phyloP scores from a whole-genome alignment of 2,329 filamentous ascomycete species.

The Aschersonia sp. region DNA sequence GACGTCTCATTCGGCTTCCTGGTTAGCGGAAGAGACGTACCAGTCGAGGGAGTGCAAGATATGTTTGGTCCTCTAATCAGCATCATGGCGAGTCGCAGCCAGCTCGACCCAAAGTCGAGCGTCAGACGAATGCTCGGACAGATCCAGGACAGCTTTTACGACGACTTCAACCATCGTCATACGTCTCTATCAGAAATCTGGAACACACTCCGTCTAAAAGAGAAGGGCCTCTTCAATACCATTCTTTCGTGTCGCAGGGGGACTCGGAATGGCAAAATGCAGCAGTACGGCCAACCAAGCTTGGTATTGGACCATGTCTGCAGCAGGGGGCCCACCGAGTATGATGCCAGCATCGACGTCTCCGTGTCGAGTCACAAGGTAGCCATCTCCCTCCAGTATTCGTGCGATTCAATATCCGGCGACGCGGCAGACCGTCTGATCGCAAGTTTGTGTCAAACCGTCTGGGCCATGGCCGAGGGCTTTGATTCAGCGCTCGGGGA shows the following conservation, averaged over 20 bases:
- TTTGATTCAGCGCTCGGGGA: too few relatives aligned
- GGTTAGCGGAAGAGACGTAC: slow-evolving; percentile 34
- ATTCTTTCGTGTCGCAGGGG: background rate
- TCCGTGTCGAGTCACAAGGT: background rate
- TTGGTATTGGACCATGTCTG: background rate
- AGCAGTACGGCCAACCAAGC: too few relatives aligned
- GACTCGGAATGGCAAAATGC: background rate
- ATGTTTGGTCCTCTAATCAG: slow-evolving; percentile 39
- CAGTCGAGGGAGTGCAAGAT: slow-evolving; percentile 29
- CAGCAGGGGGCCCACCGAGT: background rate
- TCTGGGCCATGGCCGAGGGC: too few relatives aligned
- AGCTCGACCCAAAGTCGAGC: slow-evolving; percentile 18
- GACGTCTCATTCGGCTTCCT: slow-evolving; percentile 37
- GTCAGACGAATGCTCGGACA: background rate
- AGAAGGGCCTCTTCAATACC: background rate
- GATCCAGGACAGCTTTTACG: slow-evolving; percentile 29
- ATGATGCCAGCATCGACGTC: background rate
- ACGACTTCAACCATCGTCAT: slow-evolving; percentile 25
- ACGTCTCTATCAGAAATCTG: background rate
- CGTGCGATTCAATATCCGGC: background rate
- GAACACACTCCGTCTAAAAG: background rate
- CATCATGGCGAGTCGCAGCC: slow-evolving; percentile 35
- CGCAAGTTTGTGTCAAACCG: too few relatives aligned
- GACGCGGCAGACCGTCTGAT: too few relatives aligned
- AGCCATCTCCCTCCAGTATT: background rate